phyloP scores from a whole-genome alignment of 805 yeast species.

The Lipomyces mesembrius region DNA sequence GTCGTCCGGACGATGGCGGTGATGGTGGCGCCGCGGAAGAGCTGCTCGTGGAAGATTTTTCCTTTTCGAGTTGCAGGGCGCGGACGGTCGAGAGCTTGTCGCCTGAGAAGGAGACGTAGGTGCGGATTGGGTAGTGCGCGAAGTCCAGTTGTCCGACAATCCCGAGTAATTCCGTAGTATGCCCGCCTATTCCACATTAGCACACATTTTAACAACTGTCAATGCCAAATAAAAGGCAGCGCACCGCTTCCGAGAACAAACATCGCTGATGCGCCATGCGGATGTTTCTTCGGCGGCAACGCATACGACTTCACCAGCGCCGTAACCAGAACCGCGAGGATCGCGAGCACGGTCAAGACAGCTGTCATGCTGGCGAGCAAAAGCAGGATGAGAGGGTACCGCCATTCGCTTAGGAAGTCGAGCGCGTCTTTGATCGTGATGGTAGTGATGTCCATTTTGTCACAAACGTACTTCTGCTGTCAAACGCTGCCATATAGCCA shows the following conservation, averaged over 20 bases:
- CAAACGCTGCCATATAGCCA: no score
- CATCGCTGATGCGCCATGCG: constrained; percentile 46
- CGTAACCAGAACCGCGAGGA: background rate
- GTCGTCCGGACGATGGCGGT: constrained; percentile 17
- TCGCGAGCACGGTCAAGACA: background rate
- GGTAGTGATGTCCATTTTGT: constrained; percentile 40
- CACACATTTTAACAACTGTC: constrained; percentile 57
- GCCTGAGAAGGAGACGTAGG: constrained; percentile 54
- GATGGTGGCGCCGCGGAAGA: constrained; percentile 43
- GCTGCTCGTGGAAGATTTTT: constrained; percentile 18
- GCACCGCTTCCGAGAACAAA: constrained; percentile 84
- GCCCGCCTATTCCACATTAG: constrained; percentile 51
- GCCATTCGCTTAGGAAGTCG: constrained; percentile 28
- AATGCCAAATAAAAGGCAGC: no score
- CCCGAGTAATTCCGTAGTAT: constrained; percentile 57
- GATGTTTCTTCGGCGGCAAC: constrained; percentile 10
- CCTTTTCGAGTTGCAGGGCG: constrained; percentile 41
- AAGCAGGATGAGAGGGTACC: background rate
- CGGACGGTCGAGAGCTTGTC: constrained; percentile 55
- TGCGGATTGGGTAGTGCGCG: constrained; percentile 37
- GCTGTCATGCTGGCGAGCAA: background rate
- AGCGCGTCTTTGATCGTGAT: constrained; percentile 39
- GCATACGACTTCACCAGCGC: constrained; percentile 14
- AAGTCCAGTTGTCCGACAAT: constrained; percentile 53
- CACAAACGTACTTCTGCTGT: constrained; percentile 35